These are phyloP conservation scores for Phytophthora pisi DNA, from an alignment of 352 stramenopile genomes.

Conservation along the genomic window DNA sequence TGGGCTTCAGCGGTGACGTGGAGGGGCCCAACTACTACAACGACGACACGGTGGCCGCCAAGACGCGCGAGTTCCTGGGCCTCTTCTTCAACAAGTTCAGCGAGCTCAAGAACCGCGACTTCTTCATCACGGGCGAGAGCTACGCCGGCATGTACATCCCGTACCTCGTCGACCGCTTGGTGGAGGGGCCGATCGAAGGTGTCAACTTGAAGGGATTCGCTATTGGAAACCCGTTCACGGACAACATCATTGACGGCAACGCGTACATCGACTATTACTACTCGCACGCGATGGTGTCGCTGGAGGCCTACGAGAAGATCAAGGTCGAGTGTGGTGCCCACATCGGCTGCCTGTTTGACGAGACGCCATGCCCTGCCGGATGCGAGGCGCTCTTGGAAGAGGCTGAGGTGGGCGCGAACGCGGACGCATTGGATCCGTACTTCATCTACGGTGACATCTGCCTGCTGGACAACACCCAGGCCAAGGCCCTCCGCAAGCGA, in stretches of 20 bases:
- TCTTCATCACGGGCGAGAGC: slow-evolving; percentile 86
- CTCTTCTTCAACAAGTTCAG: slow-evolving; percentile 76
- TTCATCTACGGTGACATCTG: slow-evolving; percentile 88
- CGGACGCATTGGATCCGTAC: slow-evolving; percentile 71
- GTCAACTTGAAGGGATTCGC: slow-evolving; percentile 80
- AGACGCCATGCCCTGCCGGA: slow-evolving; percentile 41
- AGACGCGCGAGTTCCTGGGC: slow-evolving; percentile 78
- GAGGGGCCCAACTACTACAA: slow-evolving; percentile 80
- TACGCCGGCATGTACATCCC: slow-evolving; percentile 93
- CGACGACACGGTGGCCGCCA: slow-evolving; percentile 74
- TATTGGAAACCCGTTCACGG: slow-evolving; percentile 79
- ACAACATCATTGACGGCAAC: slow-evolving; percentile 64
- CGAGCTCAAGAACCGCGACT: slow-evolving; percentile 71
- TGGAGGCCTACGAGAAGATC: slow-evolving; percentile 76
- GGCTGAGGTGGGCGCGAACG: slow-evolving; percentile 47
- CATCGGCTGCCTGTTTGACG: slow-evolving; percentile 68
- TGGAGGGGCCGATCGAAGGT: slow-evolving; percentile 62
- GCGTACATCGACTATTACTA: slow-evolving; percentile 89
- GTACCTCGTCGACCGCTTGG: slow-evolving; percentile 77
- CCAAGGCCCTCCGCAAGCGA: slow-evolving; percentile 47
- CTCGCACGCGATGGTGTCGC: slow-evolving; percentile 83
- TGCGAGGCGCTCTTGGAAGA: slow-evolving; percentile 62
- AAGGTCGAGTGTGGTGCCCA: slow-evolving; percentile 54
- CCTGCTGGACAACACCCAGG: slow-evolving; percentile 64
- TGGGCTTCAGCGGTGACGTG: slow-evolving; percentile 73